Evolutionary conservation across 495 filamentous ascomycete species (phyloP).

Genomic region (Stereocaulon alpinum): DNA sequence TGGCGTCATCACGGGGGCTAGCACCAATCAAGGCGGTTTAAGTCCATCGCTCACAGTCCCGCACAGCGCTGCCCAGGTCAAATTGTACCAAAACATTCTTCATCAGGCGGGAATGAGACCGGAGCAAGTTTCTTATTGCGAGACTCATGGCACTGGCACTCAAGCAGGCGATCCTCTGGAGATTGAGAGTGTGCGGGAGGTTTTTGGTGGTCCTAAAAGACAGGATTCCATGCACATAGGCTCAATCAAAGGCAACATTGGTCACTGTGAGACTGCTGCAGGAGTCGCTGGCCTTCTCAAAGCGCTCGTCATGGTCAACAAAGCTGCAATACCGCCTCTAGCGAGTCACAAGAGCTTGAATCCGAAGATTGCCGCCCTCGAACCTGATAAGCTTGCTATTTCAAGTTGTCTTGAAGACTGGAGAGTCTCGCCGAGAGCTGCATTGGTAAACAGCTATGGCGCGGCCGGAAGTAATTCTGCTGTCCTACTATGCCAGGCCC

Average conservation of each 20-base stretch:
- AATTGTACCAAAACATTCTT: constrained; percentile 21
- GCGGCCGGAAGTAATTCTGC: constrained; percentile 37
- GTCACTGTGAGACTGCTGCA: constrained; percentile 30
- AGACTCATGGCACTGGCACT: constrained; percentile 32
- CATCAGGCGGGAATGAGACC: constrained; percentile 16
- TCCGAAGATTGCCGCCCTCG: constrained; percentile 24
- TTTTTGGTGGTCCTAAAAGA: constrained; percentile 33
- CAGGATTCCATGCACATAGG: constrained; percentile 32
- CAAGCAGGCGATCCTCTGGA: constrained; percentile 29
- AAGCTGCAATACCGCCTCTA: constrained; percentile 31
- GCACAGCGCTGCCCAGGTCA: constrained; percentile 22
- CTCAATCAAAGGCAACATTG: constrained; percentile 32
- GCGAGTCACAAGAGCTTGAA: constrained; percentile 32
- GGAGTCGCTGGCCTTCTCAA: constrained; percentile 29
- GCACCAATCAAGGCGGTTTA: constrained; percentile 57
- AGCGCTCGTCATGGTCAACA: constrained; percentile 26
- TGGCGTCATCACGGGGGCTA: constrained; percentile 49
- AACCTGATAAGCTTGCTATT: constrained; percentile 30
- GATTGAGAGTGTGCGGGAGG: constrained; percentile 26
- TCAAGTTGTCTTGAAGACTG: constrained; percentile 26
- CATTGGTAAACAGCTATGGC: constrained; percentile 39
- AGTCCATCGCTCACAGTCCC: constrained; percentile 59
- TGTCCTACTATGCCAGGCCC: constrained; percentile 23
- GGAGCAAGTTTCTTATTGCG: constrained; percentile 23
- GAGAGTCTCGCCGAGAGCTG: constrained; percentile 28